Percentiles rank a stretch among this genome's conserved stretches.
Conservation (phyloP, 2,329 filamentous ascomycete genomes). For the Reticulascus tulasneorum region DNA sequence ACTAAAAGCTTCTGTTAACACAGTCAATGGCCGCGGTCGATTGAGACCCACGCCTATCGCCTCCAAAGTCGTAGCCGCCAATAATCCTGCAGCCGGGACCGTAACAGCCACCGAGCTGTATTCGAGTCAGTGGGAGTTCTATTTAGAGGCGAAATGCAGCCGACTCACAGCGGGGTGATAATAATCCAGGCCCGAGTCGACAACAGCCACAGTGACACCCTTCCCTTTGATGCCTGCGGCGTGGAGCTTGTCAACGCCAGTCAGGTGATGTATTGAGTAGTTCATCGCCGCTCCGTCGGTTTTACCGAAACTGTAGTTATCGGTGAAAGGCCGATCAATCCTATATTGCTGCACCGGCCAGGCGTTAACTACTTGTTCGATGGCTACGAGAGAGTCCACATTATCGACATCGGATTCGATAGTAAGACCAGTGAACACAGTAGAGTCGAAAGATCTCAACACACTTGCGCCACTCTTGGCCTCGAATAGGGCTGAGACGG, state of each 20-base stretch:
- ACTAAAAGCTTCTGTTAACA: neutral
- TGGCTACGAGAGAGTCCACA: slow-evolving; percentile 6
- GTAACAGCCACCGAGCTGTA: slow-evolving; percentile 4
- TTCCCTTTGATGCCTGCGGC: slow-evolving; percentile 29
- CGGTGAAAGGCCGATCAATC: no score
- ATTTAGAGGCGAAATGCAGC: no score
- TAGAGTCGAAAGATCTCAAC: slow-evolving; percentile 8
- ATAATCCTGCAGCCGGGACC: neutral
- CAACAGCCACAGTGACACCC: slow-evolving; percentile 30
- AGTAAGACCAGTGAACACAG: slow-evolving; percentile 11
- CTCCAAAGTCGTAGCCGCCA: slow-evolving; percentile 5
- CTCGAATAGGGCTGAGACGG: no score
- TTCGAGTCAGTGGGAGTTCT: neutral
- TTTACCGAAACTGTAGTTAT: no score
- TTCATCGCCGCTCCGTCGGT: no score
- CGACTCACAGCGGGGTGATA: slow-evolving; percentile 27
- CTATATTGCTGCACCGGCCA: no score
- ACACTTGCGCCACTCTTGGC: no score
- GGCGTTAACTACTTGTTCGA: slow-evolving; percentile 7
- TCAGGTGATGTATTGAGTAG: slow-evolving; percentile 30
- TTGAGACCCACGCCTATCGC: slow-evolving; percentile 1
- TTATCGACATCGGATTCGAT: slow-evolving; percentile 9
- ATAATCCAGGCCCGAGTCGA: slow-evolving; percentile 36
- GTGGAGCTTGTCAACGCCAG: slow-evolving; percentile 33
- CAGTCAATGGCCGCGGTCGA: neutral